Evolutionary conservation across 202 grass and related monocot species (phyloP).

Genomic region (Panicum hallii): DNA sequence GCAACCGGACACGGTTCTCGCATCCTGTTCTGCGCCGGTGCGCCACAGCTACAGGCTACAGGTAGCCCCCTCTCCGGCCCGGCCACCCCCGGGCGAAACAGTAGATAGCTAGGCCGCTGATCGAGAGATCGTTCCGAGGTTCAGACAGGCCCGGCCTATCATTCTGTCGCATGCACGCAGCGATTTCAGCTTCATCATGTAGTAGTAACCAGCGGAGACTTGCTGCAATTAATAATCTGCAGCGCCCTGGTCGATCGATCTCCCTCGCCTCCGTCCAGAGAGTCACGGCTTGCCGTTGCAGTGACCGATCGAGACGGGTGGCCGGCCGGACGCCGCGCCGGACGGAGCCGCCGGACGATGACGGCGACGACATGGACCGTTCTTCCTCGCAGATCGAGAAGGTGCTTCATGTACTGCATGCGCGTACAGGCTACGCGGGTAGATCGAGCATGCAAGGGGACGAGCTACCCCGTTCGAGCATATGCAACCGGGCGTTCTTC

Average conservation of each 20-base stretch:
- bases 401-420: not conserved
- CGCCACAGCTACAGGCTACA: not conserved
- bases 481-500: not conserved
- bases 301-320: not conserved
- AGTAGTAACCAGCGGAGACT: not conserved
- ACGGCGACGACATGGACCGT: not conserved
- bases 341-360: not conserved
- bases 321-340: too few species aligned
- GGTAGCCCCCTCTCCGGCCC: not conserved
- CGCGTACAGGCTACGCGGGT: not conserved
- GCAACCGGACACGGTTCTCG: not conserved
- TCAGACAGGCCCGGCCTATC: not conserved
- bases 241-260: not conserved
- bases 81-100: not conserved
- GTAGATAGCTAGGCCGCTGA: slow-evolving; percentile 1
- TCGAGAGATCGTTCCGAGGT: slow-evolving; percentile 20
- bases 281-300: not conserved
- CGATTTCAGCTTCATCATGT: not conserved
- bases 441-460: slow-evolving; percentile 25
- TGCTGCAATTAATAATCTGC: not conserved
- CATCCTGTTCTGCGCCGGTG: slow-evolving; percentile 2
- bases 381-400: not conserved
- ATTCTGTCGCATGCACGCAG: slow-evolving; percentile 7
- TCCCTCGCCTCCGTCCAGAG: not conserved
- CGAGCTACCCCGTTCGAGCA: slow-evolving; percentile 18